phyloP scores from a whole-genome alignment of 371 early-diverging fungal species.

The Mortierella sp. region DNA sequence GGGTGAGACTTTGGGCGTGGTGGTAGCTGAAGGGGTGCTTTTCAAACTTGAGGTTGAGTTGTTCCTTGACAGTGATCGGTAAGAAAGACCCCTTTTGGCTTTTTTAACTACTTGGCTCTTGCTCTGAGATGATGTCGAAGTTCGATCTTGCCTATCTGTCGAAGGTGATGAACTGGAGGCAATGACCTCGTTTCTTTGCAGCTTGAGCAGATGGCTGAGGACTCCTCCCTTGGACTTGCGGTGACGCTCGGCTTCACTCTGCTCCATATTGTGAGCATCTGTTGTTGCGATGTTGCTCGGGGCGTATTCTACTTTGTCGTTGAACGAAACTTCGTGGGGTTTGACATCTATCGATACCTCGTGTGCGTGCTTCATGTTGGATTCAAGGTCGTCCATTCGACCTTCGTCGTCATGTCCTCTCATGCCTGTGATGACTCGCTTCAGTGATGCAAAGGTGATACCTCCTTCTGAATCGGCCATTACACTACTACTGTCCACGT shows the following conservation, averaged over 20 bases:
- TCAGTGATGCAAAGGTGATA: conserved; percentile 17
- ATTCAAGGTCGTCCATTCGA: conserved; percentile 21
- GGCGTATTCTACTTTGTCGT: not conserved
- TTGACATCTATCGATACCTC: not conserved
- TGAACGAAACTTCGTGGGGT: not conserved
- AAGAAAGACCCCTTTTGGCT: conserved; percentile 33
- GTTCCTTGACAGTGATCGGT: conserved; percentile 38
- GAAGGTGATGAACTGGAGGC: conserved; percentile 11
- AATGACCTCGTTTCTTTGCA: conserved; percentile 35
- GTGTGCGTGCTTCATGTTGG: conserved; percentile 14
- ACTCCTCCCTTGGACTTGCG: conserved; percentile 50
- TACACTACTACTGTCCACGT: not conserved
- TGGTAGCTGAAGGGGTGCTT: conserved; percentile 17
- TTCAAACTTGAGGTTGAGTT: conserved; percentile 28
- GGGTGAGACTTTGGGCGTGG: conserved; percentile 40
- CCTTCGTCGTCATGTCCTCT: conserved; percentile 1
- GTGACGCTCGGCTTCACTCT: conserved; percentile 14
- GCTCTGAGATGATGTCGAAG: not conserved
- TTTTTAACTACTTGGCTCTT: conserved; percentile 15
- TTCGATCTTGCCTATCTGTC: not conserved
- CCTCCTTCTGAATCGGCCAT: not conserved
- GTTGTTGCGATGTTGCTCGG: too few relatives aligned
- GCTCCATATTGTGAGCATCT: not conserved
- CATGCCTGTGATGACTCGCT: conserved; percentile 26
- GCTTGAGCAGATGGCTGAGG: conserved; percentile 40